Conservation (phyloP, 75 land plant species). For the Picea sitchensis region DNA sequence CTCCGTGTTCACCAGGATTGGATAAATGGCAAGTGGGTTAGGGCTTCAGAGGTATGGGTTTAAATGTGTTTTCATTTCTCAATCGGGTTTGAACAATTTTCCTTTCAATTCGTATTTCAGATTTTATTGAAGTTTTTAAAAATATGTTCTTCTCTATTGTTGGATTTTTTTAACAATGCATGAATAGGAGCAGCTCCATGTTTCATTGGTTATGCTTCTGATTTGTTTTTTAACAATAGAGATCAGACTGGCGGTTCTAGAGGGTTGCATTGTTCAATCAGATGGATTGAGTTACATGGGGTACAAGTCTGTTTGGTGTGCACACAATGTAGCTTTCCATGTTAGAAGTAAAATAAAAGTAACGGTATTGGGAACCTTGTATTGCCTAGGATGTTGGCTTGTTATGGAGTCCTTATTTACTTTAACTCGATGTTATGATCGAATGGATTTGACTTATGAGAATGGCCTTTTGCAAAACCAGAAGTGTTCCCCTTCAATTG, state of each 20-base stretch:
- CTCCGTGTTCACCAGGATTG: conserved; percentile 54
- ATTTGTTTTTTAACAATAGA: neutral
- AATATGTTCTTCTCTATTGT: too few species aligned
- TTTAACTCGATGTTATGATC: neutral
- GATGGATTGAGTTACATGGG: neutral
- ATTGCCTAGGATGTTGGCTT: neutral
- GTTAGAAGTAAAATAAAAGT: neutral
- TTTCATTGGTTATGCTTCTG: neutral
- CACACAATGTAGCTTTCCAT: neutral
- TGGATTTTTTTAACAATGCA: too few species aligned
- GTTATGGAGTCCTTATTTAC: neutral
- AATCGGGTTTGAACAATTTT: too few species aligned
- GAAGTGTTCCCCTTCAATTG: neutral
- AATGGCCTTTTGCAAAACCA: neutral
- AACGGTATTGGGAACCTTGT: neutral
- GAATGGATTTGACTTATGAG: neutral
- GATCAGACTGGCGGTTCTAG: neutral
- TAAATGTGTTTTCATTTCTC: too few species aligned
- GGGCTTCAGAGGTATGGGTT: conserved; percentile 28
- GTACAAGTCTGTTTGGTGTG: neutral
- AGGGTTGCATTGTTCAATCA: neutral
- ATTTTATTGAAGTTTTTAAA: too few species aligned
- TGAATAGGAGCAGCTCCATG: neutral
- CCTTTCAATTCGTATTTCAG: too few species aligned
- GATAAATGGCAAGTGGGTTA: conserved; percentile 49